Conservation (phyloP, 2,329 filamentous ascomycete species). For the Pseudogymnoascus pannorum region DNA sequence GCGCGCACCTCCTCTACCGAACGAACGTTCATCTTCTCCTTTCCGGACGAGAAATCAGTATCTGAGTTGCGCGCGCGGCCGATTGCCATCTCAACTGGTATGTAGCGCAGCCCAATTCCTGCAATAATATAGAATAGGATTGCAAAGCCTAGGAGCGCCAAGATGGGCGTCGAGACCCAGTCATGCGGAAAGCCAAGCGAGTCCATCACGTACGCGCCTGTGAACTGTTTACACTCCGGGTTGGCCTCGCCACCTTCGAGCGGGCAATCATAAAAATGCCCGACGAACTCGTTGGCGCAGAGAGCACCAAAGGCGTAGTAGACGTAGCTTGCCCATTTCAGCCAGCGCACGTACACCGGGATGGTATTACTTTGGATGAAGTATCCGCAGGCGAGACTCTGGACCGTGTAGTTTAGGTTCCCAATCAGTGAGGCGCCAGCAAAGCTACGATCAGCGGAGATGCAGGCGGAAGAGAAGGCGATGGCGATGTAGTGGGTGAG, state of each 20-base stretch:
- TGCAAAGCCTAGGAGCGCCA: slow-evolving; percentile 54
- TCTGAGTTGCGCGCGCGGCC: slow-evolving; percentile 52
- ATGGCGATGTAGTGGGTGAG: slow-evolving; percentile 68
- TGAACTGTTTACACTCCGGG: slow-evolving; percentile 61
- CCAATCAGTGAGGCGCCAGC: slow-evolving; percentile 63
- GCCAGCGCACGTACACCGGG: slow-evolving; percentile 70
- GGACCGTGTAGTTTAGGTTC: slow-evolving; percentile 65
- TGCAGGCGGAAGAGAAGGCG: slow-evolving; percentile 61
- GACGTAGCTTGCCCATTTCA: slow-evolving; percentile 60
- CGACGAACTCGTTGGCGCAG: slow-evolving; percentile 64
- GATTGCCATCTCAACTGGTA: slow-evolving; percentile 62
- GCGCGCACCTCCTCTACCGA: slow-evolving; percentile 48
- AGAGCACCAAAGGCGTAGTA: slow-evolving; percentile 68
- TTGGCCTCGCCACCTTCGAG: slow-evolving; percentile 52
- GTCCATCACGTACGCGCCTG: slow-evolving; percentile 60
- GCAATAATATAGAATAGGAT: slow-evolving; percentile 56
- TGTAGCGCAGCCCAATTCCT: slow-evolving; percentile 53
- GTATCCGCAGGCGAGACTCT: slow-evolving; percentile 68
- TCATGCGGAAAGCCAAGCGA: slow-evolving; percentile 59
- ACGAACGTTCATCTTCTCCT: slow-evolving; percentile 57
- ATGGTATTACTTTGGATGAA: slow-evolving; percentile 69
- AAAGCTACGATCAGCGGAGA: slow-evolving; percentile 60
- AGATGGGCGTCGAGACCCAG: slow-evolving; percentile 61
- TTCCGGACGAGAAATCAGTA: slow-evolving; percentile 59
- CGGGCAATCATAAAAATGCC: slow-evolving; percentile 67